Evolutionary conservation across 495 filamentous ascomycete species (phyloP), one percentile per base, ranked within the genome.

Genomic region (Hyaloscypha hepaticicola): DNA sequence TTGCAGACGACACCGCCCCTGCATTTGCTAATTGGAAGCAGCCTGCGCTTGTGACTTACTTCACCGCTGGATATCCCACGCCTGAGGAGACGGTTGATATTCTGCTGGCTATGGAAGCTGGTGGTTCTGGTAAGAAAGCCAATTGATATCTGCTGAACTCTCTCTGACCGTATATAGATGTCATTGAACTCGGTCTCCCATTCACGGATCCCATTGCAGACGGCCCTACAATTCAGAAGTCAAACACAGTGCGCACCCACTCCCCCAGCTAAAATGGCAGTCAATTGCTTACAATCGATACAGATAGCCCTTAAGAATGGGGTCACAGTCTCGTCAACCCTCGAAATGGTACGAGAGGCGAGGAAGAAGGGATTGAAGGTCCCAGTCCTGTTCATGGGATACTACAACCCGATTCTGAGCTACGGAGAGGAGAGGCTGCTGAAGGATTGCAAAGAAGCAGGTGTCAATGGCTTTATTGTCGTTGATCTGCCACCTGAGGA

Each of bases 131-230:
- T 96, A 79, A 51, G 82, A 76, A 27, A 50, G 38, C 28, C 60
- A n/a, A 56, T 61, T 66, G 48, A 33, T 45, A 53, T 7, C 6
- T 51, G 45, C 19, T 9, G 6, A 45, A 56, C 4, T 34, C 7
- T 14, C 56, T 29, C 65, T 67, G 38, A 60, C 49, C 3, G 22
- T 33, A 25, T 9, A 55, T 66, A 90, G 90, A 94, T 74, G 75
- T 94, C 63, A 91, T 94, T 64, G 90, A 94, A 74, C 83, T 94
- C 60, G 92, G 93, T 51, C 81, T 97, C 48, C 96, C 96, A 51
- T 99, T 99, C 83, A 97, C 96, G 58, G 95, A 99, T 72, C 95
- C 95, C 24, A 97, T 96, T 77, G 93, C 93, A 61, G 93, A 97
- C 76, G 93, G 93, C 11, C 93, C 93, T 11, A 96, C 92, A 3